Percentiles rank a stretch among this genome's conserved stretches.
phyloP scores from a whole-genome alignment of 2,329 filamentous ascomycete species.

The Tothia fuscella region DNA sequence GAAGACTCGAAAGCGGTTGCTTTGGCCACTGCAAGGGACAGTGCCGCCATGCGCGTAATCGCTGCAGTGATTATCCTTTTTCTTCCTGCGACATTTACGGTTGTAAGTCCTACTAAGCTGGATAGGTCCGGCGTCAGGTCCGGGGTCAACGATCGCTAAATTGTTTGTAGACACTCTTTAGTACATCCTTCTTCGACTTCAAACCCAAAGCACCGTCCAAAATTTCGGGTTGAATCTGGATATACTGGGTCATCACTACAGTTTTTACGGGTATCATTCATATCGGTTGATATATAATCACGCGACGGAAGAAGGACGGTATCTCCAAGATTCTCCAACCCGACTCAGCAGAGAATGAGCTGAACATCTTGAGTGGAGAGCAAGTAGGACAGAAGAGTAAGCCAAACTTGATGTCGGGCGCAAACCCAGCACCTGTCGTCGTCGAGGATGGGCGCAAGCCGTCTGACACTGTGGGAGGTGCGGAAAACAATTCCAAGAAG shows the following conservation, averaged over 20 bases:
- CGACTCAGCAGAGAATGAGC: too few species aligned
- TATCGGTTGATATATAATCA: not conserved
- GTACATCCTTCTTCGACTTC: not conserved
- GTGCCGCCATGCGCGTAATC: conserved; percentile 17
- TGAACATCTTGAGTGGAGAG: too few species aligned
- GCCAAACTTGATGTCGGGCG: too few species aligned
- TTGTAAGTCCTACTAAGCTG: not conserved
- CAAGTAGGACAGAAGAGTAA: too few species aligned
- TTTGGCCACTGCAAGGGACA: conserved; percentile 15
- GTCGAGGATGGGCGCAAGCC: too few species aligned
- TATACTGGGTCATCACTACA: not conserved
- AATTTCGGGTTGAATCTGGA: not conserved
- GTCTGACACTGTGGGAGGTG: too few species aligned
- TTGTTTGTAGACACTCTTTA: not conserved
- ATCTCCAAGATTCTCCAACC: too few species aligned
- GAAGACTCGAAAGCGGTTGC: too few species aligned
- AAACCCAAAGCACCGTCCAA: not conserved
- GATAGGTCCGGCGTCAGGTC: not conserved
- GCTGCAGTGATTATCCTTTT: conserved; percentile 18
- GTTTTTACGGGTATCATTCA: not conserved
- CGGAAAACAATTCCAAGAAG: too few species aligned
- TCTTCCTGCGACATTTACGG: conserved; percentile 18
- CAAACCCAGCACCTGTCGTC: too few species aligned
- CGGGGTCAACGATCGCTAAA: not conserved
- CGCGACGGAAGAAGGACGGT: not conserved